Evolutionary conservation across 371 early-diverging fungal species (phyloP).

Genomic region (Mortierella polycephala): DNA sequence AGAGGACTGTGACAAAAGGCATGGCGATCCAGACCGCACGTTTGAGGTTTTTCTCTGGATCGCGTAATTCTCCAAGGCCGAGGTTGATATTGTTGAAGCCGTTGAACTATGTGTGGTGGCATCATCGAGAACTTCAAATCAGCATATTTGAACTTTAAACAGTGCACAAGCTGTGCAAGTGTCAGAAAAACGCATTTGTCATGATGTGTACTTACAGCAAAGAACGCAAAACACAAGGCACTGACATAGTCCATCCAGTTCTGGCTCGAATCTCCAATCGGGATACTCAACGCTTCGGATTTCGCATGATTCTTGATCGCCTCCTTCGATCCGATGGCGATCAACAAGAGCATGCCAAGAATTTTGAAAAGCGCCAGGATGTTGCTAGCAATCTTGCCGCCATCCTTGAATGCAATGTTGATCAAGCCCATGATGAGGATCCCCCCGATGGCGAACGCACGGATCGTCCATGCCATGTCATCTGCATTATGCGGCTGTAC

Average conservation of each 20-base stretch:
- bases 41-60: slow-evolving; percentile 49
- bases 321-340: slow-evolving; percentile 42
- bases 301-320: slow-evolving; percentile 50
- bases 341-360: slow-evolving; percentile 47
- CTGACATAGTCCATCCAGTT: slow-evolving; percentile 48
- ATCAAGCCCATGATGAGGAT: slow-evolving; percentile 45
- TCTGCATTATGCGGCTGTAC: slow-evolving; percentile 6
- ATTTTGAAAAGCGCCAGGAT: slow-evolving; percentile 47
- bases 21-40: slow-evolving; percentile 50
- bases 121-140: background rate
- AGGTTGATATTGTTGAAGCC: slow-evolving; percentile 56
- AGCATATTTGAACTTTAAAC: too few relatives aligned
- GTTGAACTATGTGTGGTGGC: slow-evolving; percentile 24
- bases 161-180: too few relatives aligned
- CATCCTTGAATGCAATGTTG: slow-evolving; percentile 46
- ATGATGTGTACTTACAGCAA: slow-evolving; percentile 34
- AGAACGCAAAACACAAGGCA: slow-evolving; percentile 53
- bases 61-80: slow-evolving; percentile 46
- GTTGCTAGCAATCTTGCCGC: slow-evolving; percentile 50
- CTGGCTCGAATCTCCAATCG: slow-evolving; percentile 39
- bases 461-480: slow-evolving; percentile 33
- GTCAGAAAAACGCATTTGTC: background rate
- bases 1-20: slow-evolving; percentile 51
- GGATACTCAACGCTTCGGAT: slow-evolving; percentile 38
- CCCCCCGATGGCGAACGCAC: slow-evolving; percentile 32